Percentiles rank a stretch among this genome's conserved stretches.
Evolutionary conservation across 78 protist genomes (phyloP).

Genomic region (Pigoraptor vietnamica): DNA sequence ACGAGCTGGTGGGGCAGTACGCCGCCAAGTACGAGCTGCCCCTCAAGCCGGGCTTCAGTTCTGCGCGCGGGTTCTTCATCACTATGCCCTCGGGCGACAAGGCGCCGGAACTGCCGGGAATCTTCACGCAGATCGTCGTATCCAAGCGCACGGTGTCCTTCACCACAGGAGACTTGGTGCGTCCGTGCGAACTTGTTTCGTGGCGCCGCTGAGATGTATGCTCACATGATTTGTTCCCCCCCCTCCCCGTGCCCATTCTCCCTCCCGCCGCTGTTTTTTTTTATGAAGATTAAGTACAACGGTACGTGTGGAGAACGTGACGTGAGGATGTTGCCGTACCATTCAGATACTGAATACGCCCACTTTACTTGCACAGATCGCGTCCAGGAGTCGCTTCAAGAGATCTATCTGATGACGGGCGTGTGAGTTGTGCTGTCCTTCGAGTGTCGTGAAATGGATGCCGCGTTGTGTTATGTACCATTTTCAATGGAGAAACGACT

Average conservation of each 20-base stretch:
- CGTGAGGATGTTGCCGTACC: too few species aligned
- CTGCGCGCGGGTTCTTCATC: not conserved
- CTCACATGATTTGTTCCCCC: too few species aligned
- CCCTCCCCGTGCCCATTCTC: too few species aligned
- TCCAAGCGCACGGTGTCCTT: not conserved
- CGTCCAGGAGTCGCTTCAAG: not conserved
- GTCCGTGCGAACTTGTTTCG: too few species aligned
- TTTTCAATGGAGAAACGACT: too few species aligned
- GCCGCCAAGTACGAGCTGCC: not conserved
- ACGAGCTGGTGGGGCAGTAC: not conserved
- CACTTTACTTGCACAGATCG: not conserved
- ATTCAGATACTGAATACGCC: too few species aligned
- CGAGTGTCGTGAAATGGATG: not conserved
- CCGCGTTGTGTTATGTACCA: not conserved
- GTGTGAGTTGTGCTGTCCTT: not conserved
- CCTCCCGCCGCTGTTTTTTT: too few species aligned
- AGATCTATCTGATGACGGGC: not conserved
- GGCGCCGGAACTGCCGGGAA: not conserved
- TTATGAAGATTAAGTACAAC: not conserved
- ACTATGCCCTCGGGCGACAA: not conserved
- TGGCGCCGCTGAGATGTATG: too few species aligned
- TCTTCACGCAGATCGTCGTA: not conserved
- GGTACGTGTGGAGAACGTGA: too few species aligned
- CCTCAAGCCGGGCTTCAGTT: not conserved
- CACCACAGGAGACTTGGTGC: not conserved